Evolutionary conservation across 371 early-diverging fungal genomes (phyloP).

Genomic region (Catenaria anguillulae): DNA sequence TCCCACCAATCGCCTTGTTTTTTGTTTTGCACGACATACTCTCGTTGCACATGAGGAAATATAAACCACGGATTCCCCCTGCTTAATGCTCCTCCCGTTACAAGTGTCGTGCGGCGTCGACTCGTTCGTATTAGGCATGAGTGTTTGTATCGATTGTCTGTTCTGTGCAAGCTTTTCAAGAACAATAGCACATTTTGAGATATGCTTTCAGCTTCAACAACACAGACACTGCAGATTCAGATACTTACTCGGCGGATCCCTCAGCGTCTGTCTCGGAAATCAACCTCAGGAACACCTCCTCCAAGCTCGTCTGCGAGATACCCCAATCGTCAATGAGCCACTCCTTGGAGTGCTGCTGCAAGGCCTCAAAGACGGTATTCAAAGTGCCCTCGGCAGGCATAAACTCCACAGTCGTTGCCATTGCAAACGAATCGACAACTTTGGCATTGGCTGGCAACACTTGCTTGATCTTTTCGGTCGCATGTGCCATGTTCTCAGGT

Average conservation of each 20-base stretch:
- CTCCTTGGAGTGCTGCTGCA: slow-evolving; percentile 20
- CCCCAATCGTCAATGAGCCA: slow-evolving; percentile 50
- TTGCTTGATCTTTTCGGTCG: slow-evolving; percentile 23
- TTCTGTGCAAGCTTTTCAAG: too few relatives aligned
- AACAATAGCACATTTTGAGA: too few relatives aligned
- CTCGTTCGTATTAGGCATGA: too few relatives aligned
- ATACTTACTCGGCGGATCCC: not conserved
- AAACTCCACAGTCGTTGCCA: slow-evolving; percentile 43
- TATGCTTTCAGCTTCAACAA: slow-evolving; percentile 13
- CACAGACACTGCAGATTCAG: slow-evolving; percentile 15
- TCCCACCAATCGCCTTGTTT: too few relatives aligned
- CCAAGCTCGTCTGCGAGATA: slow-evolving; percentile 40
- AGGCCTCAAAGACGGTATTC: slow-evolving; percentile 29
- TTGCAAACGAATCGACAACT: slow-evolving; percentile 36
- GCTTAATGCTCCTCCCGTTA: too few relatives aligned
- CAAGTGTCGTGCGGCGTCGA: too few relatives aligned
- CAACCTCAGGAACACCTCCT: slow-evolving; percentile 40
- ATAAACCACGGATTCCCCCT: too few relatives aligned
- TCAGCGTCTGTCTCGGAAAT: slow-evolving; percentile 18
- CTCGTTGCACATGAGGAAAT: too few relatives aligned
- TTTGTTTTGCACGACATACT: too few relatives aligned
- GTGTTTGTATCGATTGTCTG: too few relatives aligned
- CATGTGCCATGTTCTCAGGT: slow-evolving; percentile 22
- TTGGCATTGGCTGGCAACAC: slow-evolving; percentile 31
- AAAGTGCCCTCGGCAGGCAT: slow-evolving; percentile 27